Percentiles rank a stretch among this genome's conserved stretches.
phyloP scores from a whole-genome alignment of 2,329 filamentous ascomycete species.

The Nothopassalora personata region DNA sequence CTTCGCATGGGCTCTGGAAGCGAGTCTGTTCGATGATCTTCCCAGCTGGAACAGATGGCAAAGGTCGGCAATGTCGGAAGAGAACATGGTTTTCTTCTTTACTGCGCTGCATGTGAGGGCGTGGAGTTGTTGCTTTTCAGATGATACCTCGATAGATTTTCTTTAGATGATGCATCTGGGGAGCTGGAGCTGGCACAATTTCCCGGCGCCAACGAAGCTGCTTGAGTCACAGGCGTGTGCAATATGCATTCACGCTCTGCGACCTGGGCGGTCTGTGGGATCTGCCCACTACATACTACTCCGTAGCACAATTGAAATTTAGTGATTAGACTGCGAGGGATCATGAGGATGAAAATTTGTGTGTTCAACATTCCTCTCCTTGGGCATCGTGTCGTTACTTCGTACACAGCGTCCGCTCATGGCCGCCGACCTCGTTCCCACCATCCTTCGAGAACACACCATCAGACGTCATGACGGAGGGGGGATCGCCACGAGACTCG shows the following conservation, averaged over 20 bases:
- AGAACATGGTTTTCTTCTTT: conserved; percentile 1
- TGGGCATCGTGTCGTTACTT: not conserved
- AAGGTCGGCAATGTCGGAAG: not conserved
- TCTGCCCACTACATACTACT: not conserved
- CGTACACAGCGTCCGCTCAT: too few species aligned
- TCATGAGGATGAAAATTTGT: not conserved
- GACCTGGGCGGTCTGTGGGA: conserved; percentile 1
- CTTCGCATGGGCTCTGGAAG: conserved; percentile 8
- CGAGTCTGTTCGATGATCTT: conserved; percentile 1
- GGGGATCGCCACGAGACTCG: not conserved
- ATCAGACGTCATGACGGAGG: not conserved
- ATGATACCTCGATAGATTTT: conserved; percentile 9
- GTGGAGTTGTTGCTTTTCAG: conserved; percentile 8
- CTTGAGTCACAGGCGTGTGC: not conserved
- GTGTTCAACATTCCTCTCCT: not conserved
- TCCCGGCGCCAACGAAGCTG: not conserved
- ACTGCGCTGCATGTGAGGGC: conserved; percentile 6
- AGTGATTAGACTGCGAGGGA: not conserved
- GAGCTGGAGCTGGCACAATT: conserved; percentile 1
- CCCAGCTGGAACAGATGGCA: not conserved
- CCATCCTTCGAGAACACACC: conserved; percentile 1
- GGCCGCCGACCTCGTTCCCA: conserved; percentile 4
- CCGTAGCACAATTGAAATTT: not conserved
- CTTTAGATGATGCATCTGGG: conserved; percentile 6
- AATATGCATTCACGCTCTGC: not conserved